phyloP scores from a whole-genome alignment of 208 protist genomes.

The Trypanosoma conorhini region DNA sequence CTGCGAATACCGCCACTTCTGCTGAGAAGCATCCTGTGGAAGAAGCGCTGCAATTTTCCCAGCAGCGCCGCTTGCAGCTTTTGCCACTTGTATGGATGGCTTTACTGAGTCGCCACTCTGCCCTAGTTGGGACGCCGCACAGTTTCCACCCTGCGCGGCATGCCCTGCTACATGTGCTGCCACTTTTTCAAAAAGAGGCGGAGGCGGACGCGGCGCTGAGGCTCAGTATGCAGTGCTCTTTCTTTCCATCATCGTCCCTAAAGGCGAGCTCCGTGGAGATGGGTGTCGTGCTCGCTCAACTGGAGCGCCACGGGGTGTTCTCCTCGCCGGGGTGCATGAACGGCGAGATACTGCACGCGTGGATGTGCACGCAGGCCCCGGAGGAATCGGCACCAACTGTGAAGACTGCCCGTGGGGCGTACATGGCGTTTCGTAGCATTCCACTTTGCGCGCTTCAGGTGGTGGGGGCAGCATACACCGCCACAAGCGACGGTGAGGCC shows the following conservation, averaged over 20 bases:
- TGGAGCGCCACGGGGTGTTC: conserved; percentile 22
- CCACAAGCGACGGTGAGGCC: conserved; percentile 5
- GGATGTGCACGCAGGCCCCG: conserved; percentile 9
- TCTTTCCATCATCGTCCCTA: neutral
- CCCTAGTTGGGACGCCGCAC: neutral
- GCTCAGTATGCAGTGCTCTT: conserved; percentile 34
- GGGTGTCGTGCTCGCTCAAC: conserved; percentile 24
- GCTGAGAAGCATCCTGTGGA: neutral
- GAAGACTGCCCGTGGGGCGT: conserved; percentile 23
- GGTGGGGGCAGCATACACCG: neutral
- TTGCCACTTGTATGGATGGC: conserved; percentile 74
- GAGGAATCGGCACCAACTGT: conserved; percentile 14
- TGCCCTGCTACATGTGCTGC: conserved; percentile 43
- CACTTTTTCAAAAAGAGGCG: conserved; percentile 43
- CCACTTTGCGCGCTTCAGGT: conserved; percentile 28
- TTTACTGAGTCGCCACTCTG: conserved; percentile 33
- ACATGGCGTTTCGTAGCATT: conserved; percentile 44
- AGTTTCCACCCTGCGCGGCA: conserved; percentile 34
- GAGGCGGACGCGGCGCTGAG: conserved; percentile 33
- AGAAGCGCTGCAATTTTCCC: conserved; percentile 15
- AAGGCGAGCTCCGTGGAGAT: conserved; percentile 20
- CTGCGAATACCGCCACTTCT: neutral
- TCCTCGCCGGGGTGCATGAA: neutral
- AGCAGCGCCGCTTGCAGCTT: conserved; percentile 69
- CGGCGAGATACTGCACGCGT: conserved; percentile 15